phyloP scores from a whole-genome alignment of 2,329 filamentous ascomycete genomes.

The Hypoxylon sp. region DNA sequence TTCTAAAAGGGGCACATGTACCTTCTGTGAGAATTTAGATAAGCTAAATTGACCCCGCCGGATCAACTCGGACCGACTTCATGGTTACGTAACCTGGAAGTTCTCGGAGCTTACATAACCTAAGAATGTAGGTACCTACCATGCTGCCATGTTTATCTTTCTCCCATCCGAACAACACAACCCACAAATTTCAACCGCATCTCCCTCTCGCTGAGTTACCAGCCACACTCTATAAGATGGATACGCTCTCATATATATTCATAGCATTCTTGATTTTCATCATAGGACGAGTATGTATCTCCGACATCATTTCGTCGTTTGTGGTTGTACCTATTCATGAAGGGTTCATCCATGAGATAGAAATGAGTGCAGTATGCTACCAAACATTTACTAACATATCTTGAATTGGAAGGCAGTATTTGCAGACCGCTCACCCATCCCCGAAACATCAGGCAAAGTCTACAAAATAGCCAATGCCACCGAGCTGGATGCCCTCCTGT shows the following conservation, averaged over 20 bases:
- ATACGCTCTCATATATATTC: background rate
- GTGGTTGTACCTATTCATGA: background rate
- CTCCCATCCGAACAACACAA: background rate
- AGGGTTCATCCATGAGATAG: background rate
- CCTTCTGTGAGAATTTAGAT: too few species aligned
- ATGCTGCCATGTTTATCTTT: too few species aligned
- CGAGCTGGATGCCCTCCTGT: background rate
- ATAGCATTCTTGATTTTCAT: background rate
- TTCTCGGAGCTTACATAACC: too few species aligned
- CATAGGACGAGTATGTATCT: background rate
- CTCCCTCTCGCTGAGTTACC: background rate
- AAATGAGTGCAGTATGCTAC: background rate
- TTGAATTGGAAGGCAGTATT: constrained; percentile 4
- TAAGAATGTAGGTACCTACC: background rate
- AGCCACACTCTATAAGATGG: constrained; percentile 1
- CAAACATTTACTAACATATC: background rate
- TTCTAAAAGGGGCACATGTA: too few species aligned
- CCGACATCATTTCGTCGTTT: too few species aligned
- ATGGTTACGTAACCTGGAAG: background rate
- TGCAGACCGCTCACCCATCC: constrained; percentile 7
- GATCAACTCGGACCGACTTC: background rate
- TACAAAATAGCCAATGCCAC: background rate
- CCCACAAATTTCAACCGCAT: background rate
- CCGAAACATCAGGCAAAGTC: constrained; percentile 7
- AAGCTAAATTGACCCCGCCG: too few species aligned